A percentile compares a stretch with the other conserved stretches of the same genome.
These are phyloP conservation scores for Solanum infundibuliforme DNA, from an alignment of 257 asterid genomes.

Conservation along the genomic window DNA sequence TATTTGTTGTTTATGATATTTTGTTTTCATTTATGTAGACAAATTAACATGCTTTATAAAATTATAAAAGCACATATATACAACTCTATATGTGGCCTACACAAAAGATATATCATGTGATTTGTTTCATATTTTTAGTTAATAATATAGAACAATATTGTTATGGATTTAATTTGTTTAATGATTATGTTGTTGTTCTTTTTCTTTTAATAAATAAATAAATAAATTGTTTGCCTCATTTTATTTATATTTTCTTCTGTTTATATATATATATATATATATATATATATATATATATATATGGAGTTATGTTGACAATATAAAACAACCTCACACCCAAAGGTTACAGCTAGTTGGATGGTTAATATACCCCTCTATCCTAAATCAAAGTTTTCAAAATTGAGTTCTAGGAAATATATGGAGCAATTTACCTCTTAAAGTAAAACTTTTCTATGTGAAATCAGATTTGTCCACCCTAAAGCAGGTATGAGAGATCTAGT, in stretches of 20 bases:
- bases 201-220: neutral
- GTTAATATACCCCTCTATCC: neutral
- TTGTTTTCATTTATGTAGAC: neutral
- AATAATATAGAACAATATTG: neutral
- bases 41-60: neutral
- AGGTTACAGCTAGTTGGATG: neutral
- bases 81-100: neutral
- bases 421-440: neutral
- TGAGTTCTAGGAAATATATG: too few relatives aligned
- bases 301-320: too few relatives aligned
- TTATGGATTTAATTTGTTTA: neutral
- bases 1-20: neutral
- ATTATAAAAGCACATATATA: neutral
- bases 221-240: neutral
- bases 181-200: neutral
- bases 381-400: neutral
- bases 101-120: neutral
- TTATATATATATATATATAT: too few relatives aligned
- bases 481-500: fast-evolving
- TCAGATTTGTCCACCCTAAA: neutral
- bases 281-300: too few relatives aligned
- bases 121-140: neutral
- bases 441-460: neutral
- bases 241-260: neutral
- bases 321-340: neutral